Conservation (phyloP, 139 green algal species). For the Chlorella ohadii region DNA sequence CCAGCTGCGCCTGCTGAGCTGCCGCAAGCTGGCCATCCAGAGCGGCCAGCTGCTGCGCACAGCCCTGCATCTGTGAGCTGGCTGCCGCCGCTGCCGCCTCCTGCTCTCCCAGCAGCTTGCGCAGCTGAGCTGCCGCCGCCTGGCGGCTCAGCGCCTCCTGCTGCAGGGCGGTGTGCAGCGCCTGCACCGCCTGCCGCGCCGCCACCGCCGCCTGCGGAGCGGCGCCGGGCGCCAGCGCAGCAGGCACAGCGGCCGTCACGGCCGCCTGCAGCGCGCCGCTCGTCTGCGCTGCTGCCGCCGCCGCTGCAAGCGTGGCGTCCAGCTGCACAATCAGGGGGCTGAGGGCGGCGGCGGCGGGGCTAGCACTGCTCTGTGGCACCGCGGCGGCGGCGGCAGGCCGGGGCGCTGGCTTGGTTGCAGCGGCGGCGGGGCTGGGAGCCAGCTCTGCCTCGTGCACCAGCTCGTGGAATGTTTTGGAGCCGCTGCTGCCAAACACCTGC, state of each 20-base stretch:
- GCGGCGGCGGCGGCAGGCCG: no score
- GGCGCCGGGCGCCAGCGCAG: background rate
- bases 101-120: conserved; percentile 11
- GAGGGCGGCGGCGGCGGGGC: no score
- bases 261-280: background rate
- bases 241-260: background rate
- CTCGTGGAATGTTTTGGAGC: conserved; percentile 37
- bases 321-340: no score
- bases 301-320: conserved; percentile 4
- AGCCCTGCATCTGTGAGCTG: background rate
- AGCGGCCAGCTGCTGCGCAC: background rate
- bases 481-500: conserved; percentile 35
- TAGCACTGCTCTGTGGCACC: no score
- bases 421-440: no score
- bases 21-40: background rate
- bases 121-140: background rate
- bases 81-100: background rate
- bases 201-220: background rate
- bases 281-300: background rate
- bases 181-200: conserved; percentile 1
- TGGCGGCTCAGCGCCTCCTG: background rate
- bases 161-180: background rate
- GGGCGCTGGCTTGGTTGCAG: no score
- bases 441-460: conserved; percentile 23
- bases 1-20: background rate